Evolutionary conservation across 106 monocot genomes (phyloP).

Genomic region (Dendrobium huoshanense): DNA sequence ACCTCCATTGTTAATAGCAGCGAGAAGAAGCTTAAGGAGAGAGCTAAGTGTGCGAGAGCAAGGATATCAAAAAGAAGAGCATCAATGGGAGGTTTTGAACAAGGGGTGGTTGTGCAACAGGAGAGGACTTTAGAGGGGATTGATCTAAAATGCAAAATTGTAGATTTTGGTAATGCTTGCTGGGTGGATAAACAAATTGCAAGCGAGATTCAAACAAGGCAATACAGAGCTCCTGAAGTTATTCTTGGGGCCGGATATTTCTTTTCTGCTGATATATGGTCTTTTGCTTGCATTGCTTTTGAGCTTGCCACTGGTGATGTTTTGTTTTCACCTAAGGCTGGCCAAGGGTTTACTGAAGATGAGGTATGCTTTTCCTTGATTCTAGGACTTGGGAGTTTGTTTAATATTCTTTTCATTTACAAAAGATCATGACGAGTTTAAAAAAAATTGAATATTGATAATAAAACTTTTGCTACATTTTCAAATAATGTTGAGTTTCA

Average conservation of each 20-base stretch:
- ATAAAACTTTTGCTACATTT: background rate
- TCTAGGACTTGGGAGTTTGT: background rate
- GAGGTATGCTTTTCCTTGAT: conserved; percentile 48
- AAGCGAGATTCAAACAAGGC: conserved; percentile 84
- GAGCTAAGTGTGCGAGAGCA: conserved; percentile 61
- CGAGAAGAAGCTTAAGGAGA: conserved; percentile 68
- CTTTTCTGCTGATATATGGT: conserved; percentile 82
- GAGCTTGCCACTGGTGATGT: conserved; percentile 95
- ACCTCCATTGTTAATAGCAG: conserved; percentile 18
- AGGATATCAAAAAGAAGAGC: conserved; percentile 58
- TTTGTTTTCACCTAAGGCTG: conserved; percentile 62
- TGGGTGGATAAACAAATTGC: conserved; percentile 64
- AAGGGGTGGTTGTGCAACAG: conserved; percentile 7
- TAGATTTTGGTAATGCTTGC: conserved; percentile 96
- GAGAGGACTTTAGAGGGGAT: conserved; percentile 76
- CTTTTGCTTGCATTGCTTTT: conserved; percentile 89
- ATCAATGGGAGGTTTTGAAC: conserved; percentile 39
- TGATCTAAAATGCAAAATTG: conserved; percentile 78
- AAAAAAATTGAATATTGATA: background rate
- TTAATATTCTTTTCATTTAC: background rate
- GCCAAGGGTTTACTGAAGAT: conserved; percentile 70
- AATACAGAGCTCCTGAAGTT: conserved; percentile 89
- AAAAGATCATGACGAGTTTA: background rate
- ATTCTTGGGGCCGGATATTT: conserved; percentile 79
- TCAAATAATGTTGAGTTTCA: background rate